phyloP scores from a whole-genome alignment of 306 rosid genomes.

The Cucumis melo region DNA sequence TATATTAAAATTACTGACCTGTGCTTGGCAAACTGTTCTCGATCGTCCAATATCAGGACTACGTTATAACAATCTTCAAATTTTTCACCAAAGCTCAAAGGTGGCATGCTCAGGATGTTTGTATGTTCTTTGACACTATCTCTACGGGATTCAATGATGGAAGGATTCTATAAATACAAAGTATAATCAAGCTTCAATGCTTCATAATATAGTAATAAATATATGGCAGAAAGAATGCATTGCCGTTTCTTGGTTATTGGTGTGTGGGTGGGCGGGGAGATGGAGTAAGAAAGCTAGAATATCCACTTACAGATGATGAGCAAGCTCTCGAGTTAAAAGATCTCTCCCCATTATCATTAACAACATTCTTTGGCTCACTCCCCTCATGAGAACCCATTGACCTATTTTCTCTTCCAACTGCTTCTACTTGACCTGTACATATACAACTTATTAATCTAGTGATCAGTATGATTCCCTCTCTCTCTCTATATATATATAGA shows the following conservation, averaged over 20 bases:
- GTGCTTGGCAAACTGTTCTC: conserved; percentile 82
- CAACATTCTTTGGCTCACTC: conserved; percentile 14
- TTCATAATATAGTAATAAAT: neutral
- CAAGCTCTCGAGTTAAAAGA: conserved; percentile 46
- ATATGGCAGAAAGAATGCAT: neutral
- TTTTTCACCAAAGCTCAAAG: conserved; percentile 72
- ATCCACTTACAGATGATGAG: conserved; percentile 48
- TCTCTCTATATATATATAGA: too few relatives aligned
- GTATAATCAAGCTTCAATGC: conserved; percentile 1
- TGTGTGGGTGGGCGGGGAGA: neutral
- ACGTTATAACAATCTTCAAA: conserved; percentile 82
- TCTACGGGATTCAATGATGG: conserved; percentile 21
- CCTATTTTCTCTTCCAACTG: conserved; percentile 26
- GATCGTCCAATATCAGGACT: conserved; percentile 69
- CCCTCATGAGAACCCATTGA: conserved; percentile 12
- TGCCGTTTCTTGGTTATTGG: neutral
- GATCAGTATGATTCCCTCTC: neutral
- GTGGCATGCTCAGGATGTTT: conserved; percentile 54
- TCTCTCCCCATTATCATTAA: conserved; percentile 14
- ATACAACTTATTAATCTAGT: conserved; percentile 12
- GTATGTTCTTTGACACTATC: conserved; percentile 24
- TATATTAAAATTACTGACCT: conserved; percentile 42
- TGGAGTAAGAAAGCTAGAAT: neutral
- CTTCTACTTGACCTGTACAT: conserved; percentile 31
- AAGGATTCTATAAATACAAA: conserved; percentile 25